phyloP scores from a whole-genome alignment of 2,329 filamentous ascomycete genomes.

The Penicillium sp. region DNA sequence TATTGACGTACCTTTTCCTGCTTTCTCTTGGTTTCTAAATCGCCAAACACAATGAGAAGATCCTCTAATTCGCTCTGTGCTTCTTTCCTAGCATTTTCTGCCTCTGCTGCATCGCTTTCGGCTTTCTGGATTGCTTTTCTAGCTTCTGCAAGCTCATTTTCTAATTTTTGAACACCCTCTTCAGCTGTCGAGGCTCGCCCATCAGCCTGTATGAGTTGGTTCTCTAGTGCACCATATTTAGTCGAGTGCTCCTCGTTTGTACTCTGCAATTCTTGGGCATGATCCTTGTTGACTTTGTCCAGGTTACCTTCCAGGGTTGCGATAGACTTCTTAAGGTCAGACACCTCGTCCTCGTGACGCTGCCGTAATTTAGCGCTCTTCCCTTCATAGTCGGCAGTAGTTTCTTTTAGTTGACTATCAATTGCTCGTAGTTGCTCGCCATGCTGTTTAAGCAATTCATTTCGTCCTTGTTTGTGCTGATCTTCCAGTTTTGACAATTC shows the following conservation, averaged over 20 bases:
- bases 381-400: constrained; percentile 37
- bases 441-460: constrained; percentile 41
- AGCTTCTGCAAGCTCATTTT: constrained; percentile 20
- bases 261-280: constrained; percentile 57
- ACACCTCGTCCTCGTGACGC: constrained; percentile 57
- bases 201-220: constrained; percentile 45
- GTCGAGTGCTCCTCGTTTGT: constrained; percentile 50
- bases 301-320: constrained; percentile 53
- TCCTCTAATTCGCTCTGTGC: constrained; percentile 75
- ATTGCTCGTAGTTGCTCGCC: constrained; percentile 46
- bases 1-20: constrained; percentile 63
- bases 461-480: constrained; percentile 42
- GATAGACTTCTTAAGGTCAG: constrained; percentile 60
- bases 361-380: constrained; percentile 35
- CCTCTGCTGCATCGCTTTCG: constrained; percentile 39
- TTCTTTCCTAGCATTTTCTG: constrained; percentile 59
- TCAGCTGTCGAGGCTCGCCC: constrained; percentile 36
- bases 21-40: constrained; percentile 71
- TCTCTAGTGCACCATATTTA: constrained; percentile 45
- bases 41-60: constrained; percentile 73
- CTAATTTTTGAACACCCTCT: constrained; percentile 19
- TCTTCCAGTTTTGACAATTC: constrained; percentile 56
- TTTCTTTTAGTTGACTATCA: constrained; percentile 46
- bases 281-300: constrained; percentile 56
- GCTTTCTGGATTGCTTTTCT: constrained; percentile 25